phyloP scores from a whole-genome alignment of 768 basidiomycete genomes.

The Russula compacta region DNA sequence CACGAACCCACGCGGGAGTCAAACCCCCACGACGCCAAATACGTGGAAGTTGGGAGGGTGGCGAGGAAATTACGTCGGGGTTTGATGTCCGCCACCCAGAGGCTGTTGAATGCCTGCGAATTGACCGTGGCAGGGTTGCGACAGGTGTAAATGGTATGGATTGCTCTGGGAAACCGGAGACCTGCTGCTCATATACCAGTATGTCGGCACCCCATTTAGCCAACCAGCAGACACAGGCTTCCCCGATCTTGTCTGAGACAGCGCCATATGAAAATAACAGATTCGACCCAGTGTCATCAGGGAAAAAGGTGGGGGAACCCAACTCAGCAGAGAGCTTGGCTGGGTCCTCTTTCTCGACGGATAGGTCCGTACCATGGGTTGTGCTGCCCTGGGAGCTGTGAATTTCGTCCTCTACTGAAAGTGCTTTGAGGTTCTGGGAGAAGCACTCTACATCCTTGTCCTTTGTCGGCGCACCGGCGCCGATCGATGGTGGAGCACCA shows the following conservation, averaged over 20 bases:
- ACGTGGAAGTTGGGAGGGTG: constrained; percentile 30
- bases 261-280: constrained; percentile 70
- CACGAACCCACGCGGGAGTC: constrained; percentile 62
- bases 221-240: constrained; percentile 82
- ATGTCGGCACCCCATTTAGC: constrained; percentile 79
- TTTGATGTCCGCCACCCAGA: constrained; percentile 1
- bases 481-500: neutral
- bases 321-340: constrained; percentile 19
- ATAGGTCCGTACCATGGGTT: neutral
- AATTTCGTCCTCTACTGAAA: neutral
- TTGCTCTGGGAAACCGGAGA: constrained; percentile 6
- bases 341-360: constrained; percentile 22
- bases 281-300: constrained; percentile 17
- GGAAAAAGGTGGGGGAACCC: constrained; percentile 24
- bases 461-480: neutral
- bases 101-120: constrained; percentile 9
- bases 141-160: neutral
- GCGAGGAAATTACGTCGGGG: constrained; percentile 9
- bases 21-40: constrained; percentile 76
- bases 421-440: constrained; percentile 2
- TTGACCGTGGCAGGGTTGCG: constrained; percentile 4
- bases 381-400: neutral
- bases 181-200: constrained; percentile 50
- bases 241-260: constrained; percentile 87
- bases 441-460: neutral